Evolutionary conservation across 2,329 filamentous ascomycete genomes (phyloP), one percentile per base, ranked within the genome.

Genomic region (Xylariaceae sp.): DNA sequence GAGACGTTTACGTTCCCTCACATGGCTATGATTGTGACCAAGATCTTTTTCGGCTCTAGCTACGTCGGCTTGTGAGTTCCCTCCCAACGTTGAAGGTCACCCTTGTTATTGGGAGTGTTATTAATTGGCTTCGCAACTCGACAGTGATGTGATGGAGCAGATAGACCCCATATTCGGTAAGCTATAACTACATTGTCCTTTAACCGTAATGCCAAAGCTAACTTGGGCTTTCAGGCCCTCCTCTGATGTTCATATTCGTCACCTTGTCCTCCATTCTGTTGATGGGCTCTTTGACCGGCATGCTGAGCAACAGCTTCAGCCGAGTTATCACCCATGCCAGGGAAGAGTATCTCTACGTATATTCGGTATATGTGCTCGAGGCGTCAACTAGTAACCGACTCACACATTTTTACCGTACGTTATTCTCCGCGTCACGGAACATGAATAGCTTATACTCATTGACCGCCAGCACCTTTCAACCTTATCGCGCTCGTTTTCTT

Each of bases 331-430:
- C 69, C 34, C 76, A 80, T 50, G 77, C 78, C 27, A 71, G 71
- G 41, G 85, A 88, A 55, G 85, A 90, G 60, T 89, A 89, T 54
- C 70, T 89, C 23, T 88, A 85, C 56, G 79, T 88, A 53, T 89
- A 81, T 61, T 76, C 71, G 50, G 71, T 78, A 35, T 79, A 80
- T 58, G 79, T 80, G 49, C 69, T 80, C 39, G 73, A 81, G 60
- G 78, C 79, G 11, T 82, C 78, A 34, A 83, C 81, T 29, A 80
- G 76, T 52, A 83, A 83, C 50, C 70, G 80, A 32, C 70, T 84
- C 23, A 83, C 79, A 4, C 78, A 83, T 60, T 84, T 83, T 56
- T 82, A 81, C 52, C 80, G 58, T 61, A 46, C 44, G 57, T 51
- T 13, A 9, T 13, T 2, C 27, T 11, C 16, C 16, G 26, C 26